phyloP scores from a whole-genome alignment of 2,329 filamentous ascomycete species.

The Apiospora sp. region DNA sequence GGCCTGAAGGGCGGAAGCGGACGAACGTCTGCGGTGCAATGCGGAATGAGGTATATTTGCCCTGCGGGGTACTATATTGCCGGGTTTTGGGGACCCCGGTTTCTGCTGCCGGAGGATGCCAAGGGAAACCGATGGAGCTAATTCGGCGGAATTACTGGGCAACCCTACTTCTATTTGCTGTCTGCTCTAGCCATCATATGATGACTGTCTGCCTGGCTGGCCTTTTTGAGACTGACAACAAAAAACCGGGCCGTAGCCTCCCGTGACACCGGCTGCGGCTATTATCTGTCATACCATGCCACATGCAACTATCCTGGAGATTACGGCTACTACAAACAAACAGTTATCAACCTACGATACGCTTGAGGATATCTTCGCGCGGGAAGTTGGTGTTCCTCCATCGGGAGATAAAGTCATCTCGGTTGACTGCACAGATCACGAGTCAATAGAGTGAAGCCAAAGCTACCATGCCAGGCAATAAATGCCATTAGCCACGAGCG shows the following conservation, averaged over 20 bases:
- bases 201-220: slow-evolving; percentile 8
- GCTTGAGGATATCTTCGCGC: slow-evolving; percentile 52
- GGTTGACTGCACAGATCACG: slow-evolving; percentile 64
- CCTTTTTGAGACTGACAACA: not conserved
- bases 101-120: slow-evolving; percentile 11
- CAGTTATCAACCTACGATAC: slow-evolving; percentile 38
- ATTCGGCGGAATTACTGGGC: slow-evolving; percentile 23
- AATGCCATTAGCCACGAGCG: slow-evolving; percentile 14
- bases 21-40: not conserved
- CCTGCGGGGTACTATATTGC: slow-evolving; percentile 16
- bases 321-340: not conserved
- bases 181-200: not conserved
- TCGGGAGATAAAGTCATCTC: slow-evolving; percentile 81
- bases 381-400: slow-evolving; percentile 75
- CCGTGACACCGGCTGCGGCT: slow-evolving; percentile 2
- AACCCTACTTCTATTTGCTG: slow-evolving; percentile 7
- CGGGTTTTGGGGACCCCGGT: slow-evolving; percentile 22
- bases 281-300: slow-evolving; percentile 11
- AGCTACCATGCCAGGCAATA: slow-evolving; percentile 27
- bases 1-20: not conserved
- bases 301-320: not conserved
- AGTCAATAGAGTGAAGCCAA: not conserved
- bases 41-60: slow-evolving; percentile 12
- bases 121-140: slow-evolving; percentile 24
- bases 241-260: not conserved